Conservation (phyloP, 805 yeast species). For the Metschnikowia gruessii region DNA sequence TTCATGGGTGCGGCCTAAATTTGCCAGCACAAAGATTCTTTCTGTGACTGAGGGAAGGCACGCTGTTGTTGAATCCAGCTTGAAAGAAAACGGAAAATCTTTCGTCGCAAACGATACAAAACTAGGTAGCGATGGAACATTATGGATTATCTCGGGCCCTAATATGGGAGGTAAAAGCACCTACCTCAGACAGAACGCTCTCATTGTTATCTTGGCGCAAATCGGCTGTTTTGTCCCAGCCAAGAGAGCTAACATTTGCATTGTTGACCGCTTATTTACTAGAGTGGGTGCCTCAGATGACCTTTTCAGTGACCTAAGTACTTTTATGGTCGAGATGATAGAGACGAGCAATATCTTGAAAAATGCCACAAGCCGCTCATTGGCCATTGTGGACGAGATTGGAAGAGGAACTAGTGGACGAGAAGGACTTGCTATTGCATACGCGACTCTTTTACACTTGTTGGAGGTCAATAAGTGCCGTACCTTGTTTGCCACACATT, state of each 20-base stretch:
- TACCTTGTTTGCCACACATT: conserved; percentile 88
- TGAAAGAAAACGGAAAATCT: conserved; percentile 35
- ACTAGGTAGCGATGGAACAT: conserved; percentile 21
- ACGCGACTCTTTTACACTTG: conserved; percentile 63
- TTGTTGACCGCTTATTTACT: conserved; percentile 47
- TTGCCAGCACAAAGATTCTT: conserved; percentile 49
- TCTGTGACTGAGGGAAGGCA: conserved; percentile 63
- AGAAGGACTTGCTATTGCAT: conserved; percentile 86
- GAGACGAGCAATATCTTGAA: conserved; percentile 36
- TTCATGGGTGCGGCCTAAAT: conserved; percentile 60
- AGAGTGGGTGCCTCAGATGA: conserved; percentile 41
- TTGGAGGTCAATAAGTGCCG: conserved; percentile 56
- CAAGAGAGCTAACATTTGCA: conserved; percentile 40
- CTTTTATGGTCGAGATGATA: conserved; percentile 52
- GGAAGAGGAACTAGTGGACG: conserved; percentile 60
- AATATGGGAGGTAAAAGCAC: conserved; percentile 60
- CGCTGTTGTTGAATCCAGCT: conserved; percentile 65
- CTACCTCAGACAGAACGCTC: conserved; percentile 45
- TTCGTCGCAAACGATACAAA: conserved; percentile 46
- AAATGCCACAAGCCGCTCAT: conserved; percentile 36
- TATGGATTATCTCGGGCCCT: conserved; percentile 30
- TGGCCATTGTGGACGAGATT: conserved; percentile 37
- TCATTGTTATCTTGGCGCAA: conserved; percentile 49
- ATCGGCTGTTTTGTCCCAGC: conserved; percentile 58
- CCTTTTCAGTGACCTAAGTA: conserved; percentile 35